Evolutionary conservation across 1,284 basidiomycete species (phyloP).

Genomic region (Melampsora americana): DNA sequence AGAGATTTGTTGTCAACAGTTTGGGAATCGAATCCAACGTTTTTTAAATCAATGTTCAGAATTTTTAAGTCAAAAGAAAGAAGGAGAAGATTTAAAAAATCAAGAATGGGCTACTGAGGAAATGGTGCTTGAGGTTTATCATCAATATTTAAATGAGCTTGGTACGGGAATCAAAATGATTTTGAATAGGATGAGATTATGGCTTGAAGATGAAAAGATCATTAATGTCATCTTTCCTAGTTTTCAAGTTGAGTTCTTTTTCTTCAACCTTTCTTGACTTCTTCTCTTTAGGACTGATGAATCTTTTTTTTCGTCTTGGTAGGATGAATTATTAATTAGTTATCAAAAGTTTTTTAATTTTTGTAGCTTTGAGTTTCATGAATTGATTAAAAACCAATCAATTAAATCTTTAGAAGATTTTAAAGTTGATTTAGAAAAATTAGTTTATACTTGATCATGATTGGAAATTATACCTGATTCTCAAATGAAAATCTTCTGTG

Average conservation of each 20-base stretch:
- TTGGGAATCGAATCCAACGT: constrained; percentile 8
- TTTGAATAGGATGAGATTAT: constrained; percentile 30
- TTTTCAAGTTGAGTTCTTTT: constrained; percentile 24
- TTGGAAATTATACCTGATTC: too few species aligned
- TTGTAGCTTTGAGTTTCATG: constrained; percentile 29
- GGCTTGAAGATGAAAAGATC: constrained; percentile 32
- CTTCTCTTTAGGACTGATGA: neutral
- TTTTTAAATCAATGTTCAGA: constrained; percentile 18
- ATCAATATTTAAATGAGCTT: constrained; percentile 2
- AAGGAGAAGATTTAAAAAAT: neutral
- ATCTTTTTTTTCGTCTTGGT: neutral
- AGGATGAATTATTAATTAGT: constrained; percentile 21
- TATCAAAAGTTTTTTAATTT: constrained; percentile 31
- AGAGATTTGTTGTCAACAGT: neutral
- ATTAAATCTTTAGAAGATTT: too few species aligned
- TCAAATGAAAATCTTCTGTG: too few species aligned
- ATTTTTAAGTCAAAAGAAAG: neutral
- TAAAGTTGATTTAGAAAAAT: too few species aligned
- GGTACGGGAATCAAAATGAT: constrained; percentile 7
- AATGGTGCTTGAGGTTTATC: neutral
- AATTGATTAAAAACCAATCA: neutral
- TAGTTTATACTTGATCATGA: too few species aligned
- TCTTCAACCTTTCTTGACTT: neutral
- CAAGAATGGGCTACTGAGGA: constrained; percentile 32
- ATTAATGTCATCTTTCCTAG: constrained; percentile 35